Evolutionary conservation across 306 rosid genomes (phyloP).

Genomic region (Acacia melanoxylon): DNA sequence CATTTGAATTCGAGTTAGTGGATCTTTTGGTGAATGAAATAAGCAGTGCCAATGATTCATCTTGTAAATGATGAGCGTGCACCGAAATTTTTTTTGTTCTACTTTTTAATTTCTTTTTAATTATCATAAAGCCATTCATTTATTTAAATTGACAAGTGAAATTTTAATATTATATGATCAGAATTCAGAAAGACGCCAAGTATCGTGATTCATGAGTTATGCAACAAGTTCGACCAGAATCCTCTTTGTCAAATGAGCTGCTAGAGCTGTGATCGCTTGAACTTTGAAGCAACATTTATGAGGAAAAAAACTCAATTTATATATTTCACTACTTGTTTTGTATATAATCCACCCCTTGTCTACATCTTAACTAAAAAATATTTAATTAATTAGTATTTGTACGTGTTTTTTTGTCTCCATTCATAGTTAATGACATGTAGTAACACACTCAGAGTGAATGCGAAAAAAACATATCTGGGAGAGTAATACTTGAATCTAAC

Average conservation of each 20-base stretch:
- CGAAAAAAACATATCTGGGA: too few species aligned
- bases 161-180: not conserved
- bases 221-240: not conserved
- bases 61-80: slow-evolving; percentile 31
- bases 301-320: too few species aligned
- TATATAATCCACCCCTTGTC: not conserved
- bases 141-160: not conserved
- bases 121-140: not conserved
- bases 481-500: too few species aligned
- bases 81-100: not conserved
- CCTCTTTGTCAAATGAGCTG: not conserved
- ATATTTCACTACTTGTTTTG: not conserved
- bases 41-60: slow-evolving; percentile 33
- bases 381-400: not conserved
- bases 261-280: not conserved
- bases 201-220: not conserved
- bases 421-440: not conserved
- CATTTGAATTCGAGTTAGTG: slow-evolving; percentile 14
- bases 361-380: not conserved
- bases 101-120: not conserved
- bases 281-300: not conserved
- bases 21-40: slow-evolving; percentile 29
- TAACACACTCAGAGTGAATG: not conserved
- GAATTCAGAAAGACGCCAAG: not conserved
- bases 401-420: not conserved